Evolutionary conservation across 108 stramenopile species (phyloP).

Genomic region (Parmales sp.): DNA sequence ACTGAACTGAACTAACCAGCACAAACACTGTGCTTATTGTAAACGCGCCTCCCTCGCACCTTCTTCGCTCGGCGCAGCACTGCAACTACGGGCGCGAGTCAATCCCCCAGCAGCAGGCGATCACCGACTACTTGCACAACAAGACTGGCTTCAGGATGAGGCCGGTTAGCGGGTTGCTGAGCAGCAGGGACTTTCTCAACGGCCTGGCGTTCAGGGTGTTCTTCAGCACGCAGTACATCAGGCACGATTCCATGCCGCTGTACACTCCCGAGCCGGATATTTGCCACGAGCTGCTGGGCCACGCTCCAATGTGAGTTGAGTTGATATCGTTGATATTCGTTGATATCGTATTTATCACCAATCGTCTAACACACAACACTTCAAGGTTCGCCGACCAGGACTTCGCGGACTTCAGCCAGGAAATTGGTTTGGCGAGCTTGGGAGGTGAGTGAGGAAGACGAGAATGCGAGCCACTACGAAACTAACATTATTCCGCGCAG

Average conservation of each 20-base stretch:
- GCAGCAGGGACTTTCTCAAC: constrained; percentile 90
- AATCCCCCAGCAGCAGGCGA: constrained; percentile 77
- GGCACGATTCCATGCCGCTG: constrained; percentile 69
- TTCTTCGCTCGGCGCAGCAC: constrained; percentile 60
- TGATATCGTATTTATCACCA: no score
- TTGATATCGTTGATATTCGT: no score
- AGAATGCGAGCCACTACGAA: no score
- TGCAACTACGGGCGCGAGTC: constrained; percentile 67
- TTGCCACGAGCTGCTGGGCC: constrained; percentile 77
- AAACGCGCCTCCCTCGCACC: no score
- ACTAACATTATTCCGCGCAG: no score
- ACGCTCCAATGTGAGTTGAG: no score
- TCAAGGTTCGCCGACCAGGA: constrained; percentile 94
- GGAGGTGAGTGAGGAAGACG: no score
- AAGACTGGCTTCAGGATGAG: constrained; percentile 73
- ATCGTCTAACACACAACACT: no score
- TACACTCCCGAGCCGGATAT: constrained; percentile 95
- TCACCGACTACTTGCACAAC: constrained; percentile 65
- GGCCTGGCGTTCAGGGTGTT: constrained; percentile 90
- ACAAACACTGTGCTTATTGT: no score
- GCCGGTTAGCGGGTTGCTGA: constrained; percentile 88
- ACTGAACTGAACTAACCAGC: no score
- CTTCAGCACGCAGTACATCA: constrained; percentile 92
- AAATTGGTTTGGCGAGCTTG: constrained; percentile 86
- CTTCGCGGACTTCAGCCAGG: constrained; percentile 91